Percentiles rank a stretch among this genome's conserved stretches.
phyloP scores from a whole-genome alignment of 345 rosid genomes.

The thale cress (Arabidopsis thaliana) region TAIR10.1 NC_003075.7:14365001-14365500 shows the following conservation, averaged over 20 bases:
- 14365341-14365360: neutral
- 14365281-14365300: neutral
- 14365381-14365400: neutral
- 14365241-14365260: neutral
- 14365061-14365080: neutral
- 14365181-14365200: neutral
- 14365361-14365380: neutral
- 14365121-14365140: neutral
- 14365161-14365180: neutral
- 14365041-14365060: neutral
- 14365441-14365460: neutral
- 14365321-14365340: too few species aligned
- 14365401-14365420: neutral
- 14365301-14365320: neutral
- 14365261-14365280: neutral
- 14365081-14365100: neutral
- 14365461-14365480: neutral
- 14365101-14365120: neutral
- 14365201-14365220: neutral
- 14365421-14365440: neutral
- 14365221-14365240: neutral
- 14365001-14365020: neutral
- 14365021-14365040: neutral
- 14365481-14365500: neutral
- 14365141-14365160: too few species aligned